Percentiles rank a stretch among this genome's conserved stretches.
These are phyloP conservation scores for Chytridium lagenaria DNA, from an alignment of 371 early-diverging fungal genomes.

Conservation along the genomic window DNA sequence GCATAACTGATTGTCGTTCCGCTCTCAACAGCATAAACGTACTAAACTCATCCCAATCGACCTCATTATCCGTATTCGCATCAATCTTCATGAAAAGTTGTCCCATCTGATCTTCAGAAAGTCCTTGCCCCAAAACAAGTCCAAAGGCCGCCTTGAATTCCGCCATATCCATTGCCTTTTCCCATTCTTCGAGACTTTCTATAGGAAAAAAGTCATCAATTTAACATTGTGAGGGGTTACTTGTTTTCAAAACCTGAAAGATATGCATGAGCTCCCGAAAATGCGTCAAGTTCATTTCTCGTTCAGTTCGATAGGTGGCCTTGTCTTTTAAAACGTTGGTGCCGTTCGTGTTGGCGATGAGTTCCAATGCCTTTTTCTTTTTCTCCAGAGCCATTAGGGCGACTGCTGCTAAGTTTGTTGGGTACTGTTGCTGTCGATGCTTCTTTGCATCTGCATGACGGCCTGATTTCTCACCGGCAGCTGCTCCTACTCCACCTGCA, in stretches of 20 bases:
- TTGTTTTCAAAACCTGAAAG: conserved; percentile 55
- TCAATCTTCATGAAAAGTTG: conserved; percentile 61
- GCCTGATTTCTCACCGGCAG: too few species aligned
- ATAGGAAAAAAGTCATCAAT: too few species aligned
- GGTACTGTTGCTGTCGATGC: too few species aligned
- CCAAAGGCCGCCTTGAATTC: conserved; percentile 58
- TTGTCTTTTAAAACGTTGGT: conserved; percentile 49
- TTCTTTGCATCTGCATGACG: too few species aligned
- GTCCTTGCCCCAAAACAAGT: conserved; percentile 48
- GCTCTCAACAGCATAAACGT: conserved; percentile 58
- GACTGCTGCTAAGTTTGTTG: conserved; percentile 20
- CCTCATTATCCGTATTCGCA: conserved; percentile 54
- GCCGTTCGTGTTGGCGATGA: conserved; percentile 33
- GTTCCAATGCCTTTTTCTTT: conserved; percentile 27
- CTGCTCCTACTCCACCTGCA: too few species aligned
- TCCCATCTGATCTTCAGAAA: conserved; percentile 56
- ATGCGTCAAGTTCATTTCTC: conserved; percentile 54
- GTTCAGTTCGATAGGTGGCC: conserved; percentile 50
- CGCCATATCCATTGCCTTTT: conserved; percentile 40
- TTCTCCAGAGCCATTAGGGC: conserved; percentile 35
- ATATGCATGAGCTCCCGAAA: conserved; percentile 54
- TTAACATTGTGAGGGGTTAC: too few species aligned
- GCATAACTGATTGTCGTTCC: conserved; percentile 53
- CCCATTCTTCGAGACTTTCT: conserved; percentile 30
- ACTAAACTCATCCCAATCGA: conserved; percentile 63